Evolutionary conservation across 768 basidiomycete genomes (phyloP), one percentile per base, ranked within the genome.

Genomic region (Leccinum barrowsii): DNA sequence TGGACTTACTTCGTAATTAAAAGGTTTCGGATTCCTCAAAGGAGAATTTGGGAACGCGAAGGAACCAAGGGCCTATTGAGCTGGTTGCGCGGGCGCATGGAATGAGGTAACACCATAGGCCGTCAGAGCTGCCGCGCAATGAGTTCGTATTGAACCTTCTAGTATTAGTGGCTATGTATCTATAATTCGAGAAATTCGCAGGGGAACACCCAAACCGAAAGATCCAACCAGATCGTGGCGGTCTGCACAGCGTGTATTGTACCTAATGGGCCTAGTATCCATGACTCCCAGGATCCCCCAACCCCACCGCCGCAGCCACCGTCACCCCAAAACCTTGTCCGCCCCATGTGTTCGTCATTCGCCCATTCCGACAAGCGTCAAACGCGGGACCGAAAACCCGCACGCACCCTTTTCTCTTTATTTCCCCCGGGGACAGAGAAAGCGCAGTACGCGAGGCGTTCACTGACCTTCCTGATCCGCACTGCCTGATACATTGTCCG

Each of bases 41-140:
- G 91, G 60, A 78, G 86, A 21, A 85, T 94, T 10, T 94, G 91
- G 91, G 92, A 93, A 69, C 78, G 90, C 49, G 91, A 93, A 66
- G 91, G 90, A 2, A 92, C 90, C 19, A 91, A 89, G 64, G 90
- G 91, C 2, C 65, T 92, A 55, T 65, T 92, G 75, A 85, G 81
- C 58, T 93, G 90, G 90, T 70, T 93, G 65, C 79, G 87, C 54
- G 88, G 87, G 17, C 79, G 90, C 60, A 80, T 92, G 49, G 88
- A 90, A 62, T 85, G 65, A 75, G 26, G 54, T 19, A 19, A 59
- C 5, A 11, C 24, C 17, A 2, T 24, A 7, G 4, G n/a, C 3
- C 30, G 30, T 11, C 10, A 11, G 5, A 34, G 13, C 13, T 17
- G 24, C 11, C 37, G 4, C 63, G 54, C 40, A 26, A 26, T 26